Evolutionary conservation across 305 asterid genomes (phyloP).

Genomic region (Striga hermonthica): DNA sequence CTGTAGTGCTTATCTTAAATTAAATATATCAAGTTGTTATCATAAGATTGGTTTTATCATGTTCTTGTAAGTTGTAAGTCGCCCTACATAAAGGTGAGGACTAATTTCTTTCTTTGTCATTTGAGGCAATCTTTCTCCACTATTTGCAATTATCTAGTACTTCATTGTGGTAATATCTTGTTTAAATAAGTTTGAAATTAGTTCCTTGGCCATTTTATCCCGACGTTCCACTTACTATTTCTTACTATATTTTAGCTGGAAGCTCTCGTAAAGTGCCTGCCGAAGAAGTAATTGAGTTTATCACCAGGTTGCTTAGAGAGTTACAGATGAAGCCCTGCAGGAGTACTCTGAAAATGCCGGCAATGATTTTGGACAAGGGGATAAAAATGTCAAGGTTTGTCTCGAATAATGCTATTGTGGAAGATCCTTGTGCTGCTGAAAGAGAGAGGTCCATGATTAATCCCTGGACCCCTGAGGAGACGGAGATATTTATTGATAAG

Average conservation of each 20-base stretch:
- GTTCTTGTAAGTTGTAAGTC: not conserved
- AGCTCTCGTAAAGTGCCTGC: constrained; percentile 48
- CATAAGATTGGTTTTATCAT: not conserved
- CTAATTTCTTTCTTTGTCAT: constrained; percentile 9
- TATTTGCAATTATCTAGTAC: not conserved
- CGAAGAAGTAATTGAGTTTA: constrained; percentile 52
- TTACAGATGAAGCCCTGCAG: constrained; percentile 60
- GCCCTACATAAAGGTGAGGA: not conserved
- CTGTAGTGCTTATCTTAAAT: not conserved
- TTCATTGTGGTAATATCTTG: not conserved
- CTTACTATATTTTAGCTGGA: constrained; percentile 57
- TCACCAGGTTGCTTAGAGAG: constrained; percentile 57
- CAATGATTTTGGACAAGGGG: constrained; percentile 76
- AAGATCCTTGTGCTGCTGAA: constrained; percentile 79
- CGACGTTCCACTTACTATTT: constrained; percentile 23
- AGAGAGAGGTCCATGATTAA: constrained; percentile 70
- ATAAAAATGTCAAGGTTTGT: constrained; percentile 59
- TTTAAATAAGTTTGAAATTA: constrained; percentile 23
- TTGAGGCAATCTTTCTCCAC: not conserved
- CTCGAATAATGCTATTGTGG: constrained; percentile 77
- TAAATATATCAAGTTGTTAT: constrained; percentile 4
- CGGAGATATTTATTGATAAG: constrained; percentile 74
- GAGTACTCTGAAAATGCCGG: constrained; percentile 76
- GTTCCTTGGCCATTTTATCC: constrained; percentile 24
- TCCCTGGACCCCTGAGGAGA: constrained; percentile 80